Evolutionary conservation across 495 filamentous ascomycete genomes (phyloP).

Genomic region (Aeminium ludgeri): DNA sequence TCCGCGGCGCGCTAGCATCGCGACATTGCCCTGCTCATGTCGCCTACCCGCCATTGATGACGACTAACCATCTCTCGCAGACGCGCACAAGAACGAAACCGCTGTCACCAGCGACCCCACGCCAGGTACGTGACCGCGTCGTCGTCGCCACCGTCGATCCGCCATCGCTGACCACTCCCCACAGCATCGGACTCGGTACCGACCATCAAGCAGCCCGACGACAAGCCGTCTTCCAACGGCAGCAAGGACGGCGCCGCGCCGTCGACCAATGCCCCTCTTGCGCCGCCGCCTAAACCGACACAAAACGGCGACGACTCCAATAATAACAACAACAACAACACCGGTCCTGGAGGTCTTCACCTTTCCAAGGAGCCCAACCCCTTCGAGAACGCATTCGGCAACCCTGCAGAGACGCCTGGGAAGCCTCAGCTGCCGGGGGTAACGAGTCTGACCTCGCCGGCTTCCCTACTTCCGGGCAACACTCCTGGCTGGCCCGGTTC

Average conservation of each 20-base stretch:
- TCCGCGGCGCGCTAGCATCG: neutral
- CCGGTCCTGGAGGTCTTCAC: conserved; percentile 38
- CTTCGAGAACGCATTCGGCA: conserved; percentile 78
- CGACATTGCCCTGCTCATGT: neutral
- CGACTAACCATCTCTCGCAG: neutral
- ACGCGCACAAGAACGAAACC: neutral
- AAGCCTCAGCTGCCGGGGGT: conserved; percentile 83
- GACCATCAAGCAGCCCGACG: conserved; percentile 14
- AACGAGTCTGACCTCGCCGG: conserved; percentile 80
- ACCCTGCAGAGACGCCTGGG: conserved; percentile 64
- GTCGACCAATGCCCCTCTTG: conserved; percentile 41
- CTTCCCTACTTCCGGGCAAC: conserved; percentile 52
- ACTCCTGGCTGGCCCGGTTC: conserved; percentile 64
- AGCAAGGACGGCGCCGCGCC: conserved; percentile 19
- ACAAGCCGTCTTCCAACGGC: conserved; percentile 14
- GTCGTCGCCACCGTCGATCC: neutral
- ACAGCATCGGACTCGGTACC: conserved; percentile 6
- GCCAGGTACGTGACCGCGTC: neutral
- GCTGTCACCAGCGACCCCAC: neutral
- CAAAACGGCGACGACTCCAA: conserved; percentile 31
- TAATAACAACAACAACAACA: conserved; percentile 71
- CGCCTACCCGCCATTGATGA: neutral
- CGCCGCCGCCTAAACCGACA: conserved; percentile 60
- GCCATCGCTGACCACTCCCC: neutral
- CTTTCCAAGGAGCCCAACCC: conserved; percentile 82